Conservation (phyloP, 106 monocot species). For the Phalaenopsis aphrodite region DNA sequence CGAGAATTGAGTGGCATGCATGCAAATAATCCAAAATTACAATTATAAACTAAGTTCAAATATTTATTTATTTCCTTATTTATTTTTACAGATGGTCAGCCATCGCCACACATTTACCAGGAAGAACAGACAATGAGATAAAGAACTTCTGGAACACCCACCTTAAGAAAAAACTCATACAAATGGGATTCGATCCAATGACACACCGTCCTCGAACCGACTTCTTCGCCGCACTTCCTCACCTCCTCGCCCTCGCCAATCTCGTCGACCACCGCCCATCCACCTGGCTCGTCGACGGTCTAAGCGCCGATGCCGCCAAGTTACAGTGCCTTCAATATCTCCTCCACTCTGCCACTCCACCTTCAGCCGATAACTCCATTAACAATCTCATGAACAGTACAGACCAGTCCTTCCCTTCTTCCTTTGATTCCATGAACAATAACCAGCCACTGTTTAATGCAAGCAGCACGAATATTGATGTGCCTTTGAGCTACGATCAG, state of each 20-base stretch:
- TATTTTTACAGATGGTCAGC: constrained; percentile 70
- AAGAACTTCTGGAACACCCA: constrained; percentile 98
- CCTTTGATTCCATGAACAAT: too few relatives aligned
- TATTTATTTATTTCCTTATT: too few relatives aligned
- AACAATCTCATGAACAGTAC: constrained; percentile 1
- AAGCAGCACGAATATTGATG: constrained; percentile 3
- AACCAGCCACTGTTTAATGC: constrained; percentile 8
- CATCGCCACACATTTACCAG: constrained; percentile 78
- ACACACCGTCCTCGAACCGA: constrained; percentile 81
- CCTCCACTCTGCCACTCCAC: constrained; percentile 28
- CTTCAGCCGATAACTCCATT: constrained; percentile 5
- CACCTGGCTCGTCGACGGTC: constrained; percentile 40
- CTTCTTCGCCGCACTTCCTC: constrained; percentile 62
- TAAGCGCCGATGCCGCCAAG: constrained; percentile 47
- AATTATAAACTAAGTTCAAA: too few relatives aligned
- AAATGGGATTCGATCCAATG: constrained; percentile 91
- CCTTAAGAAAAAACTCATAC: constrained; percentile 84
- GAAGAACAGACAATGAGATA: constrained; percentile 88
- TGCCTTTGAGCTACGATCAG: constrained; percentile 13
- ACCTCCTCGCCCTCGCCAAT: constrained; percentile 62
- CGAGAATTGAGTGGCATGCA: too few relatives aligned
- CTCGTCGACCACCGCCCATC: constrained; percentile 29
- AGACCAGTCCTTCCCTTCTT: neutral
- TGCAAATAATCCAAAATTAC: too few relatives aligned
- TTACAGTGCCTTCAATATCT: constrained; percentile 64